Conservation (phyloP, 2,329 filamentous ascomycete species). For the Thermoascus crustaceus region DNA sequence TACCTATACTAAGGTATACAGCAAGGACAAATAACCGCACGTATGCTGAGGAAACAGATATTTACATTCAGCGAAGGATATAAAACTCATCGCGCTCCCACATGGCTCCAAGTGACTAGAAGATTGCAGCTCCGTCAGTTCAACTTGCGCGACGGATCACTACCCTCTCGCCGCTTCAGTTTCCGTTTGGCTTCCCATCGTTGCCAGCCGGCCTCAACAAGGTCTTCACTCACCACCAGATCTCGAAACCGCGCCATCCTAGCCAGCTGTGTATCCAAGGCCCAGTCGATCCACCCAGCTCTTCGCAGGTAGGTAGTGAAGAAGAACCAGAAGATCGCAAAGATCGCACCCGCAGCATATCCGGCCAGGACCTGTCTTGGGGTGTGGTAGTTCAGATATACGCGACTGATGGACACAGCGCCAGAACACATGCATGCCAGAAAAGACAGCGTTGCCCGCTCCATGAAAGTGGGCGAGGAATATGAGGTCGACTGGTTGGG, state of each 20-base stretch:
- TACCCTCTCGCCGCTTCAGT: conserved; percentile 19
- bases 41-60: too few species aligned
- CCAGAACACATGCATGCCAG: conserved; percentile 55
- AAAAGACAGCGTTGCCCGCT: conserved; percentile 52
- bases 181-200: conserved; percentile 62
- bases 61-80: too few species aligned
- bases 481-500: conserved; percentile 43
- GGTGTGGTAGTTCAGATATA: conserved; percentile 93
- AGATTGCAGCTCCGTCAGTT: conserved; percentile 13
- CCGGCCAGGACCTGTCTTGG: conserved; percentile 79
- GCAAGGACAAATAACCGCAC: too few species aligned
- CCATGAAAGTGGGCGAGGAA: conserved; percentile 33
- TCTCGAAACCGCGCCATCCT: conserved; percentile 68
- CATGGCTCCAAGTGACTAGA: not conserved
- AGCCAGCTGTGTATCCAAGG: conserved; percentile 56
- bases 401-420: conserved; percentile 68
- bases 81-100: too few species aligned
- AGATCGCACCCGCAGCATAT: conserved; percentile 58
- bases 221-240: conserved; percentile 76
- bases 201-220: conserved; percentile 88
- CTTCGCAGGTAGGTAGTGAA: conserved; percentile 59
- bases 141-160: conserved; percentile 19
- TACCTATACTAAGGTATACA: too few species aligned
- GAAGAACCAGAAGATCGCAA: conserved; percentile 70
- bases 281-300: conserved; percentile 64